Base-by-base conservation (phyloP, 768 basidiomycete genomes). In the Leccinum fibrillosum region DNA sequence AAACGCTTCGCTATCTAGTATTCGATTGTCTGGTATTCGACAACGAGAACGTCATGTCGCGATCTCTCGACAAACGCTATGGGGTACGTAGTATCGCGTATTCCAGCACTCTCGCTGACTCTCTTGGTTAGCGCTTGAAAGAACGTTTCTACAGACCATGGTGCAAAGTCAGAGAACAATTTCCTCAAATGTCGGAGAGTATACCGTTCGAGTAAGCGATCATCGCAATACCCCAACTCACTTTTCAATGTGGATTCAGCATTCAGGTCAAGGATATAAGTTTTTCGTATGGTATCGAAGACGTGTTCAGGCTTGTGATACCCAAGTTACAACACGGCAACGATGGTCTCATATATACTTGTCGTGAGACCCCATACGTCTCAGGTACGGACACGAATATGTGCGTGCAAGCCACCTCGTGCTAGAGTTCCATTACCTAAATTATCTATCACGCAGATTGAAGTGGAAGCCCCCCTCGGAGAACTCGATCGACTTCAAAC, bases 401-500 rank as follows among this genome's bases (percentile, higher is more conserved):
- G 96, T 97, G 59, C 67, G 90, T 95, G 90, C 92, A 58, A 65
- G 86, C 74, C n/a, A 47, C 42, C 32, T 19, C 54, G 19, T 35
- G 23, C 58, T 50, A 4, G 23, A 15, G 4, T 10, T 26, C 52
- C 35, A 49, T 45, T 51, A 19, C 17, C 30, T 39, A 64, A 53
- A 55, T 35, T 34, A 59, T 60, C 11, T 32, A 23, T 62, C 49
- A 17, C 34, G 53, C 42, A 98, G 96, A 62, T 73, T 99, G 68
- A 99, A 99, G 74, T 99, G 97, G 97, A 99, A 99, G 73, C 94
- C 95, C 1, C 94, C 97, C 0, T 91, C 89, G 2, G 96, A 98
- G 69, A 99, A 99, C 71, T 95, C 94, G 2, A 89, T 98, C 66
- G 97, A 99, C 73, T 98, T 99, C 79, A 93, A 94, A 72, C 87